Evolutionary conservation across 495 filamentous ascomycete genomes (phyloP).

Genomic region (Haplographium delicatum): DNA sequence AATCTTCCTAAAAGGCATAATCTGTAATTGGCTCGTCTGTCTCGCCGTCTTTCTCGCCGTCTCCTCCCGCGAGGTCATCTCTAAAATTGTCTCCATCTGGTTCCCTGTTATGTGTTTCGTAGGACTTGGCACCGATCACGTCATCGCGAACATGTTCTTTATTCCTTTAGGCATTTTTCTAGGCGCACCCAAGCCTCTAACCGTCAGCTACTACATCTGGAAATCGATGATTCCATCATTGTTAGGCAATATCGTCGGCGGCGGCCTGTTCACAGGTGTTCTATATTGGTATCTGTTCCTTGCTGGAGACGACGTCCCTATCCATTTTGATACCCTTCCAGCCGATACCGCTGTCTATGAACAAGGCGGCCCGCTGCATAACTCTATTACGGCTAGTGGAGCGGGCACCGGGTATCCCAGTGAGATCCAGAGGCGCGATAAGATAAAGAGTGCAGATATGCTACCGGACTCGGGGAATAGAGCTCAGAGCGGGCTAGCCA

Average conservation of each 20-base stretch:
- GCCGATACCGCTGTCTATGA: conserved; percentile 14
- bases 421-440: not conserved
- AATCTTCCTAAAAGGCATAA: conserved; percentile 57
- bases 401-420: conserved; percentile 7
- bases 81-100: conserved; percentile 60
- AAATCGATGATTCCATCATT: conserved; percentile 56
- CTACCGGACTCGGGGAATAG: conserved; percentile 8
- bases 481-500: conserved; percentile 9
- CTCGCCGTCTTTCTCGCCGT: conserved; percentile 53
- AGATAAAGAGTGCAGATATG: not conserved
- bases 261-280: conserved; percentile 41
- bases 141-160: conserved; percentile 63
- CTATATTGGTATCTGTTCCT: conserved; percentile 52
- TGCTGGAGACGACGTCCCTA: conserved; percentile 10
- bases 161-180: conserved; percentile 53
- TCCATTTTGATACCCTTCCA: conserved; percentile 16
- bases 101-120: conserved; percentile 58
- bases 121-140: conserved; percentile 54
- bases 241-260: conserved; percentile 55
- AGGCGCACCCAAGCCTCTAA: conserved; percentile 39
- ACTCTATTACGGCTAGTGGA: conserved; percentile 6
- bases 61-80: conserved; percentile 48
- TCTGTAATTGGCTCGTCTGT: conserved; percentile 62
- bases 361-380: conserved; percentile 12
- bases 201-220: conserved; percentile 56